phyloP scores from a whole-genome alignment of 2,329 filamentous ascomycete genomes.

The Graphilbum sp. region DNA sequence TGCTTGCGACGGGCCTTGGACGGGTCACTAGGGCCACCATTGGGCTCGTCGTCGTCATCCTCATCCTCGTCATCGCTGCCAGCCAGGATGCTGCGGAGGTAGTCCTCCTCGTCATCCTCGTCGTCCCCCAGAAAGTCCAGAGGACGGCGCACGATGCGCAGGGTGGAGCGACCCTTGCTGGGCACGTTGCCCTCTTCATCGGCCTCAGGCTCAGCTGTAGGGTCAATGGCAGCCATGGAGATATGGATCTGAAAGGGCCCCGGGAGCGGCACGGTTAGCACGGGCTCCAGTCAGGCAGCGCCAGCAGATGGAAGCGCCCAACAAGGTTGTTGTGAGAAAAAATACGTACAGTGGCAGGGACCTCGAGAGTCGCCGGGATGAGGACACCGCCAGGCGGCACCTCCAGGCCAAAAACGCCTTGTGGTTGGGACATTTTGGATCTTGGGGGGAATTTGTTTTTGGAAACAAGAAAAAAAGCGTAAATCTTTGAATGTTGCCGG shows the following conservation, averaged over 20 bases:
- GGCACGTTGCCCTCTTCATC: slow-evolving; percentile 46
- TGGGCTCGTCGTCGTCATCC: slow-evolving; percentile 54
- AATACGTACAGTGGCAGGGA: slow-evolving; percentile 63
- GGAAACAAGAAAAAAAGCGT: no score
- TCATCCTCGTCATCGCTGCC: slow-evolving; percentile 30
- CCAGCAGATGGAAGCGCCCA: no score
- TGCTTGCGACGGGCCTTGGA: slow-evolving; percentile 68
- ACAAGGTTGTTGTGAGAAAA: no score
- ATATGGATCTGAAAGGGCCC: slow-evolving; percentile 58
- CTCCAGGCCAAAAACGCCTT: slow-evolving; percentile 64
- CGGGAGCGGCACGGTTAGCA: neutral
- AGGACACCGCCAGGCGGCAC: slow-evolving; percentile 73
- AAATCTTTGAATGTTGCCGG: no score
- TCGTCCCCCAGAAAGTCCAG: slow-evolving; percentile 26
- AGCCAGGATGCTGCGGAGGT: slow-evolving; percentile 38
- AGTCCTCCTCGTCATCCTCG: slow-evolving; percentile 44
- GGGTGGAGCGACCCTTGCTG: slow-evolving; percentile 57
- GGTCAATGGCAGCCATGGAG: slow-evolving; percentile 97
- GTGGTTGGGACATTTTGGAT: slow-evolving; percentile 7
- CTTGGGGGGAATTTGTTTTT: neutral
- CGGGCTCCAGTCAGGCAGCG: neutral
- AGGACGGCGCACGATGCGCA: slow-evolving; percentile 75
- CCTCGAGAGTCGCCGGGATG: slow-evolving; percentile 61
- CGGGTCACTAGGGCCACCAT: slow-evolving; percentile 84
- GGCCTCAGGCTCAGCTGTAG: slow-evolving; percentile 55